These are phyloP conservation scores for Scleroderma bovista DNA, from an alignment of 768 basidiomycete genomes.

Conservation along the genomic window DNA sequence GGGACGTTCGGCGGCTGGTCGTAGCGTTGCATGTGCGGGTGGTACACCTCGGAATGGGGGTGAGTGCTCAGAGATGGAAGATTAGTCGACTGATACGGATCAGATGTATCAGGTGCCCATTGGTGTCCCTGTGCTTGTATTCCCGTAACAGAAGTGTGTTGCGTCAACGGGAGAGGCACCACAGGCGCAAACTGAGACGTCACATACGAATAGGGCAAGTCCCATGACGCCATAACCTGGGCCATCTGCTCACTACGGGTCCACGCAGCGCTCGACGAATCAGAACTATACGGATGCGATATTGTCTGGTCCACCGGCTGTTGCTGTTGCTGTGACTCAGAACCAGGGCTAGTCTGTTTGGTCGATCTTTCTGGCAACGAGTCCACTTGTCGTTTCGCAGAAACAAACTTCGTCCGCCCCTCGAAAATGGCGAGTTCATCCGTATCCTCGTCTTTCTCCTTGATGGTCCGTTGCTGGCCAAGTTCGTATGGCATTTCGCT, in stretches of 20 bases:
- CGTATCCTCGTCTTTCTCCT: constrained; percentile 45
- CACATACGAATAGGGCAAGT: neutral
- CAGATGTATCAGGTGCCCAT: neutral
- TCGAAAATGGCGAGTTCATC: constrained; percentile 70
- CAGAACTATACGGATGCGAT: neutral
- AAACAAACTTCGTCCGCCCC: constrained; percentile 59
- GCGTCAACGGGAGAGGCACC: neutral
- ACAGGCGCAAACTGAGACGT: neutral
- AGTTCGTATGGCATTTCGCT: constrained; percentile 27
- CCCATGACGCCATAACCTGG: neutral
- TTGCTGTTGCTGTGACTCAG: neutral
- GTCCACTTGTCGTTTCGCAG: constrained; percentile 33
- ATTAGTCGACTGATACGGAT: neutral
- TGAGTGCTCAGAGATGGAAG: neutral
- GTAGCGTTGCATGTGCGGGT: neutral
- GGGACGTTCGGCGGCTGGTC: neutral
- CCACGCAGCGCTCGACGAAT: neutral
- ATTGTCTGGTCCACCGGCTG: neutral
- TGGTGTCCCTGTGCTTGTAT: neutral
- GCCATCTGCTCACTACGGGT: too few relatives aligned
- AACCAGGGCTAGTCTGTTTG: neutral
- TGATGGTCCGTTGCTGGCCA: constrained; percentile 46
- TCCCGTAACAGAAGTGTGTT: neutral
- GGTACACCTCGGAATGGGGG: neutral
- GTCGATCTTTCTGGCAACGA: neutral